phyloP scores from a whole-genome alignment of 2,329 filamentous ascomycete genomes.

The Colletotrichum spinosum region DNA sequence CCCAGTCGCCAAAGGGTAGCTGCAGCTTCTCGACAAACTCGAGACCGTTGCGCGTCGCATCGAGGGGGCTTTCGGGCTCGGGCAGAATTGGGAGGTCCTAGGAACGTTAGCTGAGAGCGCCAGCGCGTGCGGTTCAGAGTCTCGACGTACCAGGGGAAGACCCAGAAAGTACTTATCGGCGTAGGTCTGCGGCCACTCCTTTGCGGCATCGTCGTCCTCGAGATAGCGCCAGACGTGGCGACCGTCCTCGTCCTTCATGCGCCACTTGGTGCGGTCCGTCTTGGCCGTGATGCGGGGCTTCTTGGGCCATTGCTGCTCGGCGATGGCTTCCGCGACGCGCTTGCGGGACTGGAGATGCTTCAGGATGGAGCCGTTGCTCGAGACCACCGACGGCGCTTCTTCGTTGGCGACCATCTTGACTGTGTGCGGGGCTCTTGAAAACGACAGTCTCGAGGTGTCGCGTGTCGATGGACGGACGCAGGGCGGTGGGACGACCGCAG shows the following conservation, averaged over 20 bases:
- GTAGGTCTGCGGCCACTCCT: constrained; percentile 85
- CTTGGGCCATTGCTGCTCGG: constrained; percentile 54
- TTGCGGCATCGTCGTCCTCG: constrained; percentile 74
- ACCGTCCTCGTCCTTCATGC: constrained; percentile 83
- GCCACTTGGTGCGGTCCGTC: constrained; percentile 87
- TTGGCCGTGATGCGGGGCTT: constrained; percentile 62
- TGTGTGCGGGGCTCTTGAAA: not conserved
- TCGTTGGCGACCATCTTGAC: constrained; percentile 16
- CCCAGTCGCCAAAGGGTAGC: constrained; percentile 91
- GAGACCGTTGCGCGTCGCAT: constrained; percentile 85
- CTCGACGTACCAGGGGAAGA: constrained; percentile 74
- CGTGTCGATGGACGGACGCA: not conserved
- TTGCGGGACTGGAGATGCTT: constrained; percentile 51
- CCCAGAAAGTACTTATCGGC: constrained; percentile 94
- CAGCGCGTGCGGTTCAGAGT: not conserved
- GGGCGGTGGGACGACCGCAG: not conserved
- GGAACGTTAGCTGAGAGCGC: constrained; percentile 18
- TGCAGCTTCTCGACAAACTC: constrained; percentile 92
- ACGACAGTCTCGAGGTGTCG: not conserved
- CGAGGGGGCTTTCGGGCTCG: constrained; percentile 76
- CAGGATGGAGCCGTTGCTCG: constrained; percentile 24
- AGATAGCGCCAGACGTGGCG: constrained; percentile 96
- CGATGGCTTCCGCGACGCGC: constrained; percentile 53
- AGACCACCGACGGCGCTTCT: constrained; percentile 26
- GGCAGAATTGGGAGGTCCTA: constrained; percentile 82